Percentiles rank a stretch among this genome's conserved stretches.
phyloP scores from a whole-genome alignment of 2,329 filamentous ascomycete species.

The Sclerotinia borealis region DNA sequence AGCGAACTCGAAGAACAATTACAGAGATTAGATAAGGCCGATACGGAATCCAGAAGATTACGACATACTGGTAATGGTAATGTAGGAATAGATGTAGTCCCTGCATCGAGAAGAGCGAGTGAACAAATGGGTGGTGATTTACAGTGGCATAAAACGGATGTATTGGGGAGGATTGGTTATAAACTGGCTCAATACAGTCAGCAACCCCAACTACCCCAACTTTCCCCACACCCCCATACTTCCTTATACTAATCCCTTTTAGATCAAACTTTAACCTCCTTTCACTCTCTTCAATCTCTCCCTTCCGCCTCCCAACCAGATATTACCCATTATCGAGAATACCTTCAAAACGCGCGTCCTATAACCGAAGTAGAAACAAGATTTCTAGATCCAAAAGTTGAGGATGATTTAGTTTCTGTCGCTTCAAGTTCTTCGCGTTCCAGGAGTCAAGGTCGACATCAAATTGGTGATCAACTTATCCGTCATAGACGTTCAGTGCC shows the following conservation, averaged over 20 bases:
- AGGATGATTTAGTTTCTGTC: constrained; percentile 30
- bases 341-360: constrained; percentile 47
- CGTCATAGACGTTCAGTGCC: constrained; percentile 5
- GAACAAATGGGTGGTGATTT: constrained; percentile 48
- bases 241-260: not conserved
- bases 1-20: constrained; percentile 75
- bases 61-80: not conserved
- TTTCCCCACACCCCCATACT: not conserved
- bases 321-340: constrained; percentile 46
- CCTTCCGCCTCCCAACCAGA: constrained; percentile 45
- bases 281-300: constrained; percentile 46
- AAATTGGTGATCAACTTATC: constrained; percentile 5
- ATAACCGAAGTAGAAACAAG: constrained; percentile 50
- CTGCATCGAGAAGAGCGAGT: constrained; percentile 52
- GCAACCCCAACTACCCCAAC: constrained; percentile 20
- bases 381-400: constrained; percentile 26
- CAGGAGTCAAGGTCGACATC: constrained; percentile 6
- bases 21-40: constrained; percentile 55
- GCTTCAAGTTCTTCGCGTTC: constrained; percentile 13
- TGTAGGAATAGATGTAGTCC: constrained; percentile 37
- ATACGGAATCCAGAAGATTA: constrained; percentile 39
- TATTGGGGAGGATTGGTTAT: constrained; percentile 56
- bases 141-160: constrained; percentile 53
- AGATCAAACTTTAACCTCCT: constrained; percentile 57
- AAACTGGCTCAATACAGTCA: constrained; percentile 65